A percentile compares a stretch with the other conserved stretches of the same genome.
Evolutionary conservation across 2,329 filamentous ascomycete genomes (phyloP).

Genomic region (Fusarium austroafricanum): DNA sequence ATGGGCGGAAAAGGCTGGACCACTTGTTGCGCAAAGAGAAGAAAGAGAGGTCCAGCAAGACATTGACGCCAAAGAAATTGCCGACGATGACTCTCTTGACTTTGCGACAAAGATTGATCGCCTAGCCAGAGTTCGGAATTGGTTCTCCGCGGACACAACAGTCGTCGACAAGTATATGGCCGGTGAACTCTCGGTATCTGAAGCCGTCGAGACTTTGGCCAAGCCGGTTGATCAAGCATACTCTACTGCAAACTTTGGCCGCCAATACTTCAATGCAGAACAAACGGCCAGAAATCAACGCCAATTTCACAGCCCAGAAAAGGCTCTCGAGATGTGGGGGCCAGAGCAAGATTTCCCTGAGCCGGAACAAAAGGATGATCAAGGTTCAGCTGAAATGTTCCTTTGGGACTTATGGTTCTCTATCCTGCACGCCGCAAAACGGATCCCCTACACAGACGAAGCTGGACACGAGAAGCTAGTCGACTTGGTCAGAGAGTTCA

Average conservation of each 20-base stretch:
- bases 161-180: background rate
- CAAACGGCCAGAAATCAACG: background rate
- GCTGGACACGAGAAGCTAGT: background rate
- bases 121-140: background rate
- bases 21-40: rapidly evolving
- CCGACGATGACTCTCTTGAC: background rate
- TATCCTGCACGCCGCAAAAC: conserved; percentile 1
- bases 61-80: background rate
- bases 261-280: background rate
- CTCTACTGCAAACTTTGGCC: background rate
- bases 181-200: rapidly evolving
- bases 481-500: background rate
- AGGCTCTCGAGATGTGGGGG: conserved; percentile 5
- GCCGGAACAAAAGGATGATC: background rate
- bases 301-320: background rate
- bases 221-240: background rate
- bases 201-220: background rate
- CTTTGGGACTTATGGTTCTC: conserved; percentile 9
- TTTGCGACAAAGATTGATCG: conserved; percentile 1
- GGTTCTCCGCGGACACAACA: background rate
- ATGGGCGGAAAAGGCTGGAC: background rate
- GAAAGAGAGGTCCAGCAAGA: background rate
- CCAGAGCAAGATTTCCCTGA: background rate
- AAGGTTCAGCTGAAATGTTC: background rate
- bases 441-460: background rate